Conservation (phyloP, 352 stramenopile species). For the Phytopythium helicoides region DNA sequence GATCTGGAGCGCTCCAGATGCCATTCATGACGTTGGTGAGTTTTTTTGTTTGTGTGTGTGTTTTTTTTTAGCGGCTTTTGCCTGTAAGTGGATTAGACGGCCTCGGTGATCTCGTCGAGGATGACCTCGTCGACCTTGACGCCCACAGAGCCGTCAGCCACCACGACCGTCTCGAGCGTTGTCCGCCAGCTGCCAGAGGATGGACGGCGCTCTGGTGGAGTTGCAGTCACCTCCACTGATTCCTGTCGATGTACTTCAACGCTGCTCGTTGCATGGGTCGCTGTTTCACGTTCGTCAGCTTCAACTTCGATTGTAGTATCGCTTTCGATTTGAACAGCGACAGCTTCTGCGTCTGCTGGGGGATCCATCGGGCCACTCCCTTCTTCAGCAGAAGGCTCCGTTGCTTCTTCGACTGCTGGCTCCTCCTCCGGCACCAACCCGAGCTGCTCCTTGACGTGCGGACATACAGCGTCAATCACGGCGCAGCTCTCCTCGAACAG, state of each 20-base stretch:
- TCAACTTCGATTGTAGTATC: neutral
- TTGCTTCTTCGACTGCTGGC: neutral
- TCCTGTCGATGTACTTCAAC: conserved; percentile 4
- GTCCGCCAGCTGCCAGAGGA: conserved; percentile 10
- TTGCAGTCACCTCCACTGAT: neutral
- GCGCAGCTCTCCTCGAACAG: conserved; percentile 69
- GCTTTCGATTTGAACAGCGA: neutral
- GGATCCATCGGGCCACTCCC: too few relatives aligned
- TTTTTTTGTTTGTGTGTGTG: too few relatives aligned
- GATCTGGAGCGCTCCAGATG: too few relatives aligned
- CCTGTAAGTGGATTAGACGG: too few relatives aligned
- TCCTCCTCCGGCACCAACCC: conserved; percentile 45
- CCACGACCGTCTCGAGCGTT: conserved; percentile 34
- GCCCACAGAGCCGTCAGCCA: conserved; percentile 31
- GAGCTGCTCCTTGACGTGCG: conserved; percentile 75
- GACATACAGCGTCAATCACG: conserved; percentile 71
- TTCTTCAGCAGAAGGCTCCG: neutral
- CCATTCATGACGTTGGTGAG: too few relatives aligned
- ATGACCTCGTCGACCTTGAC: conserved; percentile 54
- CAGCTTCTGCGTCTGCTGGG: neutral
- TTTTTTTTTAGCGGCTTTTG: too few relatives aligned
- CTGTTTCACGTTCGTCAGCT: conserved; percentile 10
- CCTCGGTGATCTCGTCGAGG: conserved; percentile 57
- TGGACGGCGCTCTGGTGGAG: neutral
- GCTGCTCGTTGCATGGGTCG: neutral